Conservation (phyloP, 2,329 filamentous ascomycete genomes). For the Alternaria dauci region DNA sequence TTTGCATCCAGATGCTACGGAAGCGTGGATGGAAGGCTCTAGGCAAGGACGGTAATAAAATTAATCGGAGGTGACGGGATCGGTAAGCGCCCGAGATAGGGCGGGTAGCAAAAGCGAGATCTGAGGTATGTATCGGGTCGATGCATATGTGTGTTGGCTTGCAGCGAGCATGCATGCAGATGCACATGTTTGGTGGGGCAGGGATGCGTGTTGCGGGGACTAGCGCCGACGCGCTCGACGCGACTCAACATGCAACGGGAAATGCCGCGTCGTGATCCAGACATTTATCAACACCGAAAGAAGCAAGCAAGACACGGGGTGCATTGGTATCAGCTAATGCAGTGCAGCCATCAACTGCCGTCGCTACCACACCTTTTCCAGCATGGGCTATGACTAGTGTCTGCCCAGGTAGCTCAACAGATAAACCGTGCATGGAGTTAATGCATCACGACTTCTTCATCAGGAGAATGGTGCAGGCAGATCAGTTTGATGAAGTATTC, state of each 20-base stretch:
- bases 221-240: constrained; percentile 11
- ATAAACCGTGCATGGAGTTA: neutral
- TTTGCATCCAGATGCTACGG: neutral
- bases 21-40: neutral
- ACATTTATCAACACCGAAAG: neutral
- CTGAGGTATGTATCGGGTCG: neutral
- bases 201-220: constrained; percentile 17
- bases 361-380: neutral
- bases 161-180: constrained; percentile 16
- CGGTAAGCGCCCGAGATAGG: neutral
- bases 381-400: neutral
- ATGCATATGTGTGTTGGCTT: constrained; percentile 18
- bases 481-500: constrained; percentile 17
- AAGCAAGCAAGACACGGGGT: neutral
- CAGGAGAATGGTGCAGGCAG: neutral
- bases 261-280: neutral
- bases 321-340: neutral
- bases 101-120: neutral
- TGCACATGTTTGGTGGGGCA: constrained; percentile 18
- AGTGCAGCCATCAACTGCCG: constrained; percentile 4
- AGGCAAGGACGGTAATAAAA: neutral
- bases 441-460: neutral
- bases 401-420: constrained; percentile 8
- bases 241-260: neutral
- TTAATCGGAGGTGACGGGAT: neutral